These are phyloP conservation scores for Auricularia sp. DNA, from an alignment of 768 basidiomycete species.

Conservation along the genomic window DNA sequence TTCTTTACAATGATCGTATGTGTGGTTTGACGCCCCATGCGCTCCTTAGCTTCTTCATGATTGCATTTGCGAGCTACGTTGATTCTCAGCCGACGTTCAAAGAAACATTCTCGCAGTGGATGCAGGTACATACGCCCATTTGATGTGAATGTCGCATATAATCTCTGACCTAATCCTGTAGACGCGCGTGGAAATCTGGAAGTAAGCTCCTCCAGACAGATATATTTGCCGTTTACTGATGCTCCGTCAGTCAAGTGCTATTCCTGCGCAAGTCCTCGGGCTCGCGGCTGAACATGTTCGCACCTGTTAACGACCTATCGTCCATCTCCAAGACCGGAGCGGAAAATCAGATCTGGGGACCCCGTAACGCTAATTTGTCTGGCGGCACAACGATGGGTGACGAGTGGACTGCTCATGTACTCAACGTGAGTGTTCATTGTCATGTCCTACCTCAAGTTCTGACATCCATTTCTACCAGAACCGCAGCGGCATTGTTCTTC, in stretches of 20 bases:
- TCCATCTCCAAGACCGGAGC: constrained; percentile 57
- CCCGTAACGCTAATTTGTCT: constrained; percentile 46
- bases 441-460: not conserved
- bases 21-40: not conserved
- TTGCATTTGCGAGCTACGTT: constrained; percentile 86
- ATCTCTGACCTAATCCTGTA: constrained; percentile 15
- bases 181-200: constrained; percentile 85
- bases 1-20: not conserved
- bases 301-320: constrained; percentile 83
- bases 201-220: constrained; percentile 38
- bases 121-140: constrained; percentile 42
- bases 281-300: constrained; percentile 79
- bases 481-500: constrained; percentile 86
- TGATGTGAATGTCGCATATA: not conserved
- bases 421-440: constrained; percentile 45
- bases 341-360: constrained; percentile 27
- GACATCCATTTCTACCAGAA: constrained; percentile 36
- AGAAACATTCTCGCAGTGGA: constrained; percentile 76
- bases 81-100: constrained; percentile 46
- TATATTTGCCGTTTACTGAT: not conserved
- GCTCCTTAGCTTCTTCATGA: constrained; percentile 70
- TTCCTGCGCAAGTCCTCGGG: constrained; percentile 76
- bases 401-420: constrained; percentile 90
- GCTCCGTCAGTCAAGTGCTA: constrained; percentile 57
- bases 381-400: constrained; percentile 87